These are phyloP conservation scores for Rhodotorula toruloides DNA, from an alignment of 768 basidiomycete genomes.

Conservation along the genomic window DNA sequence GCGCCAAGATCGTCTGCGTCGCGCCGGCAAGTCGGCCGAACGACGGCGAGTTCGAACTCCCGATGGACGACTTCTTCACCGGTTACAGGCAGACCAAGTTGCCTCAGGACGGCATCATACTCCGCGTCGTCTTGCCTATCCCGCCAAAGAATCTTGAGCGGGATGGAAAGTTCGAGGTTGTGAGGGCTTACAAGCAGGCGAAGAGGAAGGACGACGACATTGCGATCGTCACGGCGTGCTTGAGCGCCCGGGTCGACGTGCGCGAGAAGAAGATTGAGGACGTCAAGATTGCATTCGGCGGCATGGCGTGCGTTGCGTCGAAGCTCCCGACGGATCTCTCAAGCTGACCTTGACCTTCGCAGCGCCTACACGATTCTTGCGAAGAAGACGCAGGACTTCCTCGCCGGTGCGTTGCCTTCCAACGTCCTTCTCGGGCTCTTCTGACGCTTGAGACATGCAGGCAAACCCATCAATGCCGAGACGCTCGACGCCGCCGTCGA, in stretches of 20 bases:
- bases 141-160: constrained; percentile 18
- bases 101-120: constrained; percentile 36
- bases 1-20: constrained; percentile 21
- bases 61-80: constrained; percentile 37
- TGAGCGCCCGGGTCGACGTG: constrained; percentile 18
- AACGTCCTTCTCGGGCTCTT: constrained; percentile 14
- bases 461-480: constrained; percentile 23
- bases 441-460: background rate
- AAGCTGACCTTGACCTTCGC: background rate
- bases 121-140: constrained; percentile 33
- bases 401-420: constrained; percentile 22
- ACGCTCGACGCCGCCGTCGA: constrained; percentile 40
- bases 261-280: constrained; percentile 12
- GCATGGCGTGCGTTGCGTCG: constrained; percentile 36
- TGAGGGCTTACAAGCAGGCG: constrained; percentile 43
- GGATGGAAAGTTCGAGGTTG: constrained; percentile 17
- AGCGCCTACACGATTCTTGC: constrained; percentile 37
- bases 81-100: constrained; percentile 41
- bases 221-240: constrained; percentile 40
- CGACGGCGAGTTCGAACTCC: constrained; percentile 11
- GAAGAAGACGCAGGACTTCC: constrained; percentile 30
- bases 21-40: no score
- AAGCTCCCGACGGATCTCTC: no score
- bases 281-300: constrained; percentile 39
- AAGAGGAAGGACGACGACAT: constrained; percentile 44